Evolutionary conservation across 2,329 filamentous ascomycete species (phyloP).

Genomic region (Thielaviopsis punctulata): DNA sequence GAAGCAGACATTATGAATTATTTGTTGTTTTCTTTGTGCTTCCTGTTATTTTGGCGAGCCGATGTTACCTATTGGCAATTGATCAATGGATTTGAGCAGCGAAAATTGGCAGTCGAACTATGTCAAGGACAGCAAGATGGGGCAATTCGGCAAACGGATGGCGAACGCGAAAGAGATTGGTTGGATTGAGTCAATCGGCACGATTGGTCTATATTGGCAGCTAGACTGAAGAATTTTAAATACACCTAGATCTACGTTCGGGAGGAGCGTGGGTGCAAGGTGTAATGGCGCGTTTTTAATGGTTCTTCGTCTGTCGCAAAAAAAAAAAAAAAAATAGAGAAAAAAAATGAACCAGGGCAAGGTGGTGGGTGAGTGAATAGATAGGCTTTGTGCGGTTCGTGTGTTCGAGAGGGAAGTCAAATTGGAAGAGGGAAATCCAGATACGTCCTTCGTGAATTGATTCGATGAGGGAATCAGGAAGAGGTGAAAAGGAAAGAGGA

Average conservation of each 20-base stretch:
- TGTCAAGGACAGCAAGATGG: not conserved
- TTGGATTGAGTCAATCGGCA: slow-evolving; percentile 3
- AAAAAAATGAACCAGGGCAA: slow-evolving; percentile 1
- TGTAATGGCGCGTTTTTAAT: slow-evolving; percentile 9
- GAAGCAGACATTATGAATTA: slow-evolving; percentile 53
- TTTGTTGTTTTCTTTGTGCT: slow-evolving; percentile 13
- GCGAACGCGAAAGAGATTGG: not conserved
- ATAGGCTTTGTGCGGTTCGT: slow-evolving; percentile 7
- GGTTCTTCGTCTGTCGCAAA: not conserved
- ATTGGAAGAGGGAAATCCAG: not conserved
- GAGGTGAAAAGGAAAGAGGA: not conserved
- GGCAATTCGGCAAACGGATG: not conserved
- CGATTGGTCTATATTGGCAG: not conserved
- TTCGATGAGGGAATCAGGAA: not conserved
- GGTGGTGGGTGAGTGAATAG: not conserved
- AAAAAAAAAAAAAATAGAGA: slow-evolving; percentile 3
- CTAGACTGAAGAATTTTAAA: slow-evolving; percentile 6
- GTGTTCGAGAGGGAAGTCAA: slow-evolving; percentile 5
- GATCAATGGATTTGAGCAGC: not conserved
- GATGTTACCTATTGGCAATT: not conserved
- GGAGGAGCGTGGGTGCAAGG: slow-evolving; percentile 5
- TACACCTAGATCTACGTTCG: slow-evolving; percentile 6
- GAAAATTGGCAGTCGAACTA: not conserved
- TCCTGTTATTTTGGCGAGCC: not conserved
- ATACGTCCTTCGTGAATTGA: slow-evolving; percentile 1